Conservation (phyloP, 1,284 basidiomycete species). For the Ustilago sp. region DNA sequence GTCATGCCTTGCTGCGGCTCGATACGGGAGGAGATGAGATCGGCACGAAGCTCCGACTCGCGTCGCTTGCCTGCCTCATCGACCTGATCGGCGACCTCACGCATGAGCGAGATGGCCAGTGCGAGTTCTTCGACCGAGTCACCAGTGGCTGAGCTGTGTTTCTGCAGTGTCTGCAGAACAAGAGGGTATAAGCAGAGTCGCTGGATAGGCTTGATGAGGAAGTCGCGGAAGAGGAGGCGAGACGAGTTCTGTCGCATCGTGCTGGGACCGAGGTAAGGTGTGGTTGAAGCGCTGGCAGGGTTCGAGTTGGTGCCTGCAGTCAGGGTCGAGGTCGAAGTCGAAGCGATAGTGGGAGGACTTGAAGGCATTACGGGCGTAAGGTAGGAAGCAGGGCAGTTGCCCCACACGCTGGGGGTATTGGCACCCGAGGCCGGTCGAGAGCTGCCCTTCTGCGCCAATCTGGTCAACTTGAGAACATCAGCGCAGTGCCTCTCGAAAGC, state of each 20-base stretch:
- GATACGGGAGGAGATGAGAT: conserved; percentile 61
- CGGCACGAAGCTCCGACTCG: conserved; percentile 60
- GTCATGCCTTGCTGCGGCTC: conserved; percentile 56
- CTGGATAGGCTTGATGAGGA: conserved; percentile 69
- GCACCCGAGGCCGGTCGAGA: conserved; percentile 40
- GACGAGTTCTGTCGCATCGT: conserved; percentile 39
- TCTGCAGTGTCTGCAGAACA: conserved; percentile 63
- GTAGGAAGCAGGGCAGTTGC: conserved; percentile 36
- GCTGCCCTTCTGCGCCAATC: conserved; percentile 20
- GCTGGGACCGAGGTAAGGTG: conserved; percentile 19
- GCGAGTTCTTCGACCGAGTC: conserved; percentile 44
- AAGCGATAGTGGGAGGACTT: conserved; percentile 20
- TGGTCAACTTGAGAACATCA: conserved; percentile 50
- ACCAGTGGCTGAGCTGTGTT: conserved; percentile 46
- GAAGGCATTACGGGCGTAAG: conserved; percentile 32
- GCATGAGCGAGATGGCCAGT: conserved; percentile 59
- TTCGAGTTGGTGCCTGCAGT: conserved; percentile 19
- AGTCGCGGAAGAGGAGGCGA: conserved; percentile 65
- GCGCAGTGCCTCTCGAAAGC: conserved; percentile 61
- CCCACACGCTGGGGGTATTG: conserved; percentile 37
- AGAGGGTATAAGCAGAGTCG: conserved; percentile 67
- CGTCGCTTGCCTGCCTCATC: conserved; percentile 63
- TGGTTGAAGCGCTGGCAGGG: conserved; percentile 25
- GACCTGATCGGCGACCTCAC: conserved; percentile 59
- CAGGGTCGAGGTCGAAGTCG: conserved; percentile 26